Percentiles rank a stretch among this genome's conserved stretches.
Evolutionary conservation across 1,139 yeast genomes (phyloP).

Genomic region (Arxiozyma slooffiae): DNA sequence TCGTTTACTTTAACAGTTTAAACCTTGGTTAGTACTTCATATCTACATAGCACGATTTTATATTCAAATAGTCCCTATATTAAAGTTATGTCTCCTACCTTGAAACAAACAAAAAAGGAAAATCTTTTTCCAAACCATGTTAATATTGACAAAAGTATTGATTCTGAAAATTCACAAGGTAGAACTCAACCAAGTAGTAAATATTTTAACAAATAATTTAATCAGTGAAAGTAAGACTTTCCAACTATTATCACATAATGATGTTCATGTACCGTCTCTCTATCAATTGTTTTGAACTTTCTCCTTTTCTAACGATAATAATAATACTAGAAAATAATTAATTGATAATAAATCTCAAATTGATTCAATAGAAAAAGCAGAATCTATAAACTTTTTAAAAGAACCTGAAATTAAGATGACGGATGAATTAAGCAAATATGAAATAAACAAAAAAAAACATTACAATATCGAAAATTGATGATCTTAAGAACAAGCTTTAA

Average conservation of each 20-base stretch:
- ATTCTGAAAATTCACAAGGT: background rate
- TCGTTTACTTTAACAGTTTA: slow-evolving; percentile 40
- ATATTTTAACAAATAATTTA: slow-evolving; percentile 29
- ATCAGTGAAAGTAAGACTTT: slow-evolving; percentile 34
- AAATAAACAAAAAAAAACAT: slow-evolving; percentile 54
- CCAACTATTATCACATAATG: slow-evolving; percentile 35
- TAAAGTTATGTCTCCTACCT: slow-evolving; percentile 1
- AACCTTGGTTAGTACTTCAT: slow-evolving; percentile 31
- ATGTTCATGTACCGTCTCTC: slow-evolving; percentile 32
- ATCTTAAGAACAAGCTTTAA: slow-evolving; percentile 48
- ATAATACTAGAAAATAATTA: slow-evolving; percentile 9
- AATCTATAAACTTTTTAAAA: slow-evolving; percentile 33
- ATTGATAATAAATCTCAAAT: slow-evolving; percentile 12
- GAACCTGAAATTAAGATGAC: slow-evolving; percentile 35
- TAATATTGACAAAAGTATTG: background rate
- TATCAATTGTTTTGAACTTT: slow-evolving; percentile 58
- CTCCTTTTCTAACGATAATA: slow-evolving; percentile 6
- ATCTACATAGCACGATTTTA: slow-evolving; percentile 29
- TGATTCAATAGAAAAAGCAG: slow-evolving; percentile 35
- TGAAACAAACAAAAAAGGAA: background rate
- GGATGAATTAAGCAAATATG: slow-evolving; percentile 44
- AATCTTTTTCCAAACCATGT: background rate
- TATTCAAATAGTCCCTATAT: slow-evolving; percentile 37
- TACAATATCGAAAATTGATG: slow-evolving; percentile 53
- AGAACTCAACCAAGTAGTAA: slow-evolving; percentile 20